Conservation (phyloP, 371 early-diverging fungal genomes). For the Thermomucor indicae-seudaticae region DNA sequence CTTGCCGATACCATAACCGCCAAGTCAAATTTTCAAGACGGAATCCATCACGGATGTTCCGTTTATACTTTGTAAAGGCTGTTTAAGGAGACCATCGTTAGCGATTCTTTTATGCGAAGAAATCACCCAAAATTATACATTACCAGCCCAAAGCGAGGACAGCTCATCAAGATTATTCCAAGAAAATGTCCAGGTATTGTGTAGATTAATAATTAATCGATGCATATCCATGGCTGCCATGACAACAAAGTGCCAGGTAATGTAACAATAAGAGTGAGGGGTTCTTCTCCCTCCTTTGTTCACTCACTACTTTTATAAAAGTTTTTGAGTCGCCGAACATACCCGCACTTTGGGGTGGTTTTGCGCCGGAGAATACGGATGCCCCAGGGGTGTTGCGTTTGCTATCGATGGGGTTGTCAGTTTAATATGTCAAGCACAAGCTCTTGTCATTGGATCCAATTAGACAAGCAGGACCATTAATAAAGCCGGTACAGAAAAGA, state of each 20-base stretch:
- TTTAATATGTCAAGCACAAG: too few species aligned
- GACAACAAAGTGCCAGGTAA: slow-evolving; percentile 1
- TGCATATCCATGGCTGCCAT: slow-evolving; percentile 13
- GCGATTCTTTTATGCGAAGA: not conserved
- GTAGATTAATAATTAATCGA: slow-evolving; percentile 5
- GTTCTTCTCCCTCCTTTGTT: too few species aligned
- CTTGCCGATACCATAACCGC: slow-evolving; percentile 37
- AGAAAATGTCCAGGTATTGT: slow-evolving; percentile 7
- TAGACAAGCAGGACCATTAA: too few species aligned
- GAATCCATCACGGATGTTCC: slow-evolving; percentile 40
- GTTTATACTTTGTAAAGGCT: slow-evolving; percentile 47
- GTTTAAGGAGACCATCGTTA: not conserved
- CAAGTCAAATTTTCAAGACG: slow-evolving; percentile 48
- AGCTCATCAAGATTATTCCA: slow-evolving; percentile 18
- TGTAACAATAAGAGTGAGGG: not conserved
- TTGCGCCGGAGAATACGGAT: too few species aligned
- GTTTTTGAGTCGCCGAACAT: not conserved
- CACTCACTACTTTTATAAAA: not conserved
- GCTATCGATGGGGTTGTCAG: too few species aligned
- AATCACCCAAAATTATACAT: not conserved
- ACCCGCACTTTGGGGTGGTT: slow-evolving; percentile 6
- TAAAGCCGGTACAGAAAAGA: too few species aligned
- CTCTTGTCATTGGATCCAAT: too few species aligned
- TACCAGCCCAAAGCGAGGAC: slow-evolving; percentile 20
- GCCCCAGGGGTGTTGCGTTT: too few species aligned